These are phyloP conservation scores for Eucalyptus curtisii DNA, from an alignment of 345 rosid genomes.

Conservation along the genomic window DNA sequence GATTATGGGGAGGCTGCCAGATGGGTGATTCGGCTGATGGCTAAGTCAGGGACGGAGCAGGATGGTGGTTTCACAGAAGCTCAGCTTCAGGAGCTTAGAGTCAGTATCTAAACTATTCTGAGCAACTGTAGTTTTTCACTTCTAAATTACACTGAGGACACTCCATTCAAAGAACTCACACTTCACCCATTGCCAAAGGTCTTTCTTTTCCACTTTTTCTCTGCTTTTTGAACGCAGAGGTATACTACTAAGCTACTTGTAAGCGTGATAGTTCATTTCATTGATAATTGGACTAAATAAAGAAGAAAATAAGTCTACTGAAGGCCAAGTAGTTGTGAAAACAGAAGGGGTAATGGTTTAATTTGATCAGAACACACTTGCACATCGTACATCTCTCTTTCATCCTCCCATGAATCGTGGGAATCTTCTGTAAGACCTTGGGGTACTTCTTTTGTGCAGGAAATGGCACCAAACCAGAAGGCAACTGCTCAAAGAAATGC, in stretches of 20 bases:
- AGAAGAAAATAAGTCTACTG: background rate
- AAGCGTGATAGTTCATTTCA: background rate
- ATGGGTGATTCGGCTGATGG: slow-evolving; percentile 80
- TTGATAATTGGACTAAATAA: background rate
- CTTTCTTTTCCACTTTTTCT: background rate
- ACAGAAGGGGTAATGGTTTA: background rate
- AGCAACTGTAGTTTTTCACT: background rate
- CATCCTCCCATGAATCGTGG: background rate
- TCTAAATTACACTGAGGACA: background rate
- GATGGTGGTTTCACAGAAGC: slow-evolving; percentile 97
- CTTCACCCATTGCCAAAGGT: background rate
- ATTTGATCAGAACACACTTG: background rate
- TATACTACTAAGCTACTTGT: background rate
- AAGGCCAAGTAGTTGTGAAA: background rate
- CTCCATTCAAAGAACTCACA: background rate
- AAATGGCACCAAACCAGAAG: slow-evolving; percentile 52
- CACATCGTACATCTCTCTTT: background rate
- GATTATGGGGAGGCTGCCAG: slow-evolving; percentile 76
- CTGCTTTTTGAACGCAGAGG: background rate
- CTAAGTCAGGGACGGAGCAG: slow-evolving; percentile 80
- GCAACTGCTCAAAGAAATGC: slow-evolving; percentile 52
- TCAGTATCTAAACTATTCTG: slow-evolving; percentile 10
- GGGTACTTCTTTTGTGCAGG: slow-evolving; percentile 22
- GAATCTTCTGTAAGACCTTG: background rate
- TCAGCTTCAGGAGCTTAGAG: slow-evolving; percentile 73